A percentile compares a stretch with the other conserved stretches of the same genome.
phyloP scores from a whole-genome alignment of 371 early-diverging fungal genomes.

The Saksenaea oblongispora region DNA sequence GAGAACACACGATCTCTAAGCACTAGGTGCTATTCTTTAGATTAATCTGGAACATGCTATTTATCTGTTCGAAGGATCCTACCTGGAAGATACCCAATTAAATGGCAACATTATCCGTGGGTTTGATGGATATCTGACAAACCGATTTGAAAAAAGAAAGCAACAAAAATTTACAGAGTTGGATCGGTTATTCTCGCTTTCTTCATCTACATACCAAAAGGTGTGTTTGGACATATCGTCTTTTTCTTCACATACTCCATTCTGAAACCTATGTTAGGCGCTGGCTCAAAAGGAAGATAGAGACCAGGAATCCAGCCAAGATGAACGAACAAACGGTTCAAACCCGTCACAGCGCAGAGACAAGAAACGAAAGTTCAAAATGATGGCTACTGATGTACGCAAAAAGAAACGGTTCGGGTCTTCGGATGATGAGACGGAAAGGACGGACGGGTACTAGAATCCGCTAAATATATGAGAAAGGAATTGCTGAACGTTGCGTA shows the following conservation, averaged over 20 bases:
- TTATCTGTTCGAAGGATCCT: conserved; percentile 80
- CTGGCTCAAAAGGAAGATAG: conserved; percentile 57
- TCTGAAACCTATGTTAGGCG: conserved; percentile 31
- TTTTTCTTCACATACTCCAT: not conserved
- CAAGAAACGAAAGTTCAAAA: conserved; percentile 39
- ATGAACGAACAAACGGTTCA: conserved; percentile 35
- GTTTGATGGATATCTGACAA: conserved; percentile 75
- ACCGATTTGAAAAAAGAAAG: conserved; percentile 57
- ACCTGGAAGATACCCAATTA: conserved; percentile 79
- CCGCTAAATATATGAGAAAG: not conserved
- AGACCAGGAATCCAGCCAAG: conserved; percentile 60
- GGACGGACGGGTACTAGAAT: not conserved
- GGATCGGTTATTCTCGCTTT: conserved; percentile 65
- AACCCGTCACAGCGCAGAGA: conserved; percentile 28
- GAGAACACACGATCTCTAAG: not conserved
- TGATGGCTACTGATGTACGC: conserved; percentile 17
- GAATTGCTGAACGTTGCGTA: not conserved
- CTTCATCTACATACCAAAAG: conserved; percentile 69
- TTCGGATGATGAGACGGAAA: not conserved
- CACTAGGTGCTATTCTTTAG: conserved; percentile 5
- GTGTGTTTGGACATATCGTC: conserved; percentile 13
- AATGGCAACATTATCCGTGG: conserved; percentile 84
- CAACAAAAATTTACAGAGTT: conserved; percentile 58
- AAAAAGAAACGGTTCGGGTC: conserved; percentile 34
- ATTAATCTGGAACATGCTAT: conserved; percentile 72